Evolutionary conservation across 768 basidiomycete species (phyloP), one percentile per base, ranked within the genome.

Genomic region (Lyophyllum atratum): DNA sequence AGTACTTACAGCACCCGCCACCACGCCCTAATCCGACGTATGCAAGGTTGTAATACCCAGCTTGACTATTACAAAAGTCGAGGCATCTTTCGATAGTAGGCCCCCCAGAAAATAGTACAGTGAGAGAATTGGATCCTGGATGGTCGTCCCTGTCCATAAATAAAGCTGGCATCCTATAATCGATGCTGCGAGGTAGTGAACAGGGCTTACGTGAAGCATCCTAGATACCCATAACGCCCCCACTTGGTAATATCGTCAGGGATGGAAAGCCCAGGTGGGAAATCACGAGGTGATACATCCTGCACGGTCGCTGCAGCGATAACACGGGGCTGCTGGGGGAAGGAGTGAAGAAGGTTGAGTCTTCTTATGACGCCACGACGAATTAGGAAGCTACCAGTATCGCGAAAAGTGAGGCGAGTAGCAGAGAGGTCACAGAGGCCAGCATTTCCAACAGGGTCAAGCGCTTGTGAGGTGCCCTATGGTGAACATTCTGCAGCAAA

Each of bases 251-350:
- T 56, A 45, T 60, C 59, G 29, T 14, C 47, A 3, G 59, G 59
- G 33, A 60, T 60, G 33, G 55, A 60, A n/a, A 57, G 34, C 26
- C 59, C 59, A 15, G 55, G 52, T 37, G 55, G 59, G 21, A 60
- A 54, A 8, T 40, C 42, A 14, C 55, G 59, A 7, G 52, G 24
- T 28, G 22, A 12, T 19, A 56, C 10, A 2, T 45, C 52, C 15
- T 44, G 55, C 40, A 19, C 15, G 3, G 26, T 24, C 14, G 24
- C 37, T 19, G 49, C 28, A 39, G 37, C 29, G 22, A 39, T 37
- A 22, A 37, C 34, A 15, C 12, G 17, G 12, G 6, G 34, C 14
- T 4, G 8, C 34, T 37, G 31, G 12, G 31, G 31, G 12, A 12
- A 33, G 12, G 6, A 12, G 12, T 37, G 34, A 4, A 15, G 3